These are phyloP conservation scores for Eucalyptus coolabah DNA, from an alignment of 345 rosid species.

Conservation along the genomic window DNA sequence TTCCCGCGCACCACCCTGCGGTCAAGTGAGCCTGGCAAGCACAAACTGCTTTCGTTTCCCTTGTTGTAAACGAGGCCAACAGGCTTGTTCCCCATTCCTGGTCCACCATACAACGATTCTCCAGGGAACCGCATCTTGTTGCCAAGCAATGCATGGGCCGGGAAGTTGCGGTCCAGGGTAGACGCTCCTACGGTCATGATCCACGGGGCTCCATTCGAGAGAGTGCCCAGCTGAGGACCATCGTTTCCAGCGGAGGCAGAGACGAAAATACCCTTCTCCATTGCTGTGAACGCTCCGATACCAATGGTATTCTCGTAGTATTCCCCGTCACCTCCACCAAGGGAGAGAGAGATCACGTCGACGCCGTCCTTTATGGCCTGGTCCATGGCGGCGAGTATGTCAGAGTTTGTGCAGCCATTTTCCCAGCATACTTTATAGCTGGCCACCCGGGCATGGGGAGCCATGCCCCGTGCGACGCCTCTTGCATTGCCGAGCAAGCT, in stretches of 20 bases:
- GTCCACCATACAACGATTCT: constrained; percentile 63
- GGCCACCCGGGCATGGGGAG: constrained; percentile 57
- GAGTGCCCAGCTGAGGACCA: constrained; percentile 41
- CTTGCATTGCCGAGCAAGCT: constrained; percentile 65
- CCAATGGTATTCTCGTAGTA: constrained; percentile 54
- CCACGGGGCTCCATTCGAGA: constrained; percentile 93
- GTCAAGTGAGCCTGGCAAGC: constrained; percentile 64
- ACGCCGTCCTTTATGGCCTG: constrained; percentile 68
- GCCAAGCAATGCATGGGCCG: constrained; percentile 52
- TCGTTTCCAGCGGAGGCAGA: constrained; percentile 79
- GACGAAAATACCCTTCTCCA: constrained; percentile 73
- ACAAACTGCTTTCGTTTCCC: constrained; percentile 21
- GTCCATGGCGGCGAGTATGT: constrained; percentile 83
- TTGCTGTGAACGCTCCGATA: constrained; percentile 57
- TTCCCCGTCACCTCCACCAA: constrained; percentile 59
- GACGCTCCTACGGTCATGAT: constrained; percentile 90
- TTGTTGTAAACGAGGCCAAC: constrained; percentile 42
- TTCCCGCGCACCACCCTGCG: constrained; percentile 47
- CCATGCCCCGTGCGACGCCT: constrained; percentile 80
- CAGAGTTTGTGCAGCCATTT: constrained; percentile 57
- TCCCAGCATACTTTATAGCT: constrained; percentile 83
- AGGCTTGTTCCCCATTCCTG: constrained; percentile 40
- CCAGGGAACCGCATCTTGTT: constrained; percentile 33
- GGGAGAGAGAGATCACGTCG: constrained; percentile 68
- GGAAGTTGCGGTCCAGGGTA: constrained; percentile 70